Evolutionary conservation across 1,284 basidiomycete species (phyloP).

Genomic region (Boletus semigastroideus): DNA sequence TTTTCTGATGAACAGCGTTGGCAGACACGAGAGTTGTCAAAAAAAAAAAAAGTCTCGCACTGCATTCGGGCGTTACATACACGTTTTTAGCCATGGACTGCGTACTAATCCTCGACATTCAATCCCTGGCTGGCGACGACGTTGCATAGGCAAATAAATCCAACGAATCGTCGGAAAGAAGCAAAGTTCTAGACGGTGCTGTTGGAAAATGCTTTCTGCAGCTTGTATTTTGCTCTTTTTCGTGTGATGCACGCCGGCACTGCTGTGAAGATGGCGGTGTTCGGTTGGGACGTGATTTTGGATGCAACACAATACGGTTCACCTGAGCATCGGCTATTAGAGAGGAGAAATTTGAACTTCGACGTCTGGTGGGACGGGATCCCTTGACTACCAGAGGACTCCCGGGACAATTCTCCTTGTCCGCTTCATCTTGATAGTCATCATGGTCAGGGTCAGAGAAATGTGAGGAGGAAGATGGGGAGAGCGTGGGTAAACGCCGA

Average conservation of each 20-base stretch:
- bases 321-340: constrained; percentile 46
- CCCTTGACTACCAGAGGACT: constrained; percentile 1
- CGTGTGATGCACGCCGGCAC: constrained; percentile 6
- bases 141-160: constrained; percentile 47
- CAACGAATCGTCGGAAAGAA: constrained; percentile 50
- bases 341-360: constrained; percentile 39
- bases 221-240: constrained; percentile 13
- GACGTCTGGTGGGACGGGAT: constrained; percentile 12
- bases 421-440: constrained; percentile 15
- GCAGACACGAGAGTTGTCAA: no score
- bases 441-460: constrained; percentile 23
- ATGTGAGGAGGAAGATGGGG: constrained; percentile 13
- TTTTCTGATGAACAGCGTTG: no score
- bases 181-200: constrained; percentile 9
- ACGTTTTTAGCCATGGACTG: neutral
- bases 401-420: constrained; percentile 30
- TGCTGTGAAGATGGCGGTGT: constrained; percentile 15
- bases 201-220: constrained; percentile 5
- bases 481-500: constrained; percentile 7
- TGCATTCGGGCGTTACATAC: no score
- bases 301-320: constrained; percentile 40
- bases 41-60: no score
- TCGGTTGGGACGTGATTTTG: constrained; percentile 10
- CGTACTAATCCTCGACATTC: constrained; percentile 4
- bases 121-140: constrained; percentile 30